phyloP scores from a whole-genome alignment of 2,329 filamentous ascomycete species.

The Furcasterigmium furcatum region DNA sequence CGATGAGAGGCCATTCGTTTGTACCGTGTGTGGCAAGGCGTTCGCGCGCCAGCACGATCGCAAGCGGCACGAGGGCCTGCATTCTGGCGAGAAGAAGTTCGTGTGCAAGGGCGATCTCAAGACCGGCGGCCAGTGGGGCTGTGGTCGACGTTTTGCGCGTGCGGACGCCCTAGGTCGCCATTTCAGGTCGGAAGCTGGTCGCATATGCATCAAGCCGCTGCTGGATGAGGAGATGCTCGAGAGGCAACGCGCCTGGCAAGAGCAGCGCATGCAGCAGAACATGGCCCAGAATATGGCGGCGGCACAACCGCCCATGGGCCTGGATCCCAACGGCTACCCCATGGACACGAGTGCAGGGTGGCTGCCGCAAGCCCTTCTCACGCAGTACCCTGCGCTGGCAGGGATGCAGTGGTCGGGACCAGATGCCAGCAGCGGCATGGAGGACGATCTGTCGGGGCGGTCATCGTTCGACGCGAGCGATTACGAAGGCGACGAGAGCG shows the following conservation, averaged over 20 bases:
- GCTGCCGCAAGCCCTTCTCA: slow-evolving; percentile 83
- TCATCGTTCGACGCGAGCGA: slow-evolving; percentile 83
- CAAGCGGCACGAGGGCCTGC: slow-evolving; percentile 93
- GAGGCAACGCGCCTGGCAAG: slow-evolving; percentile 70
- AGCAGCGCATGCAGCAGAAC: slow-evolving; percentile 66
- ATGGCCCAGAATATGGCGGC: slow-evolving; percentile 58
- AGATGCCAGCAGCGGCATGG: slow-evolving; percentile 67
- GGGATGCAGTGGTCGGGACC: slow-evolving; percentile 75
- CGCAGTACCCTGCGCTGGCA: slow-evolving; percentile 91
- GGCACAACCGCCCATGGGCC: slow-evolving; percentile 50
- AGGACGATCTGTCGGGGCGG: slow-evolving; percentile 73
- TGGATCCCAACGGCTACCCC: slow-evolving; percentile 58
- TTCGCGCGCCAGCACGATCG: slow-evolving; percentile 97
- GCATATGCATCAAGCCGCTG: slow-evolving; percentile 95
- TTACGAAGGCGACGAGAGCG: slow-evolving; percentile 68
- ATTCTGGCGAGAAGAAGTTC: slow-evolving; percentile 98
- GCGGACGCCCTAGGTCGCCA: slow-evolving; percentile 92
- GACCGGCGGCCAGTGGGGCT: slow-evolving; percentile 83
- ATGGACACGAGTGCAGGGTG: slow-evolving; percentile 58
- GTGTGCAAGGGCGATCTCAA: slow-evolving; percentile 92
- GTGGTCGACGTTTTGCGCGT: slow-evolving; percentile 86
- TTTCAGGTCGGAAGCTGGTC: slow-evolving; percentile 91
- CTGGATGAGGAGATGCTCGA: slow-evolving; percentile 91
- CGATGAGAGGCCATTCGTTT: slow-evolving; percentile 95
- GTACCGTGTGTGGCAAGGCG: slow-evolving; percentile 93